Conservation (phyloP, 1,284 basidiomycete species). For the Cerioporus squamosus region DNA sequence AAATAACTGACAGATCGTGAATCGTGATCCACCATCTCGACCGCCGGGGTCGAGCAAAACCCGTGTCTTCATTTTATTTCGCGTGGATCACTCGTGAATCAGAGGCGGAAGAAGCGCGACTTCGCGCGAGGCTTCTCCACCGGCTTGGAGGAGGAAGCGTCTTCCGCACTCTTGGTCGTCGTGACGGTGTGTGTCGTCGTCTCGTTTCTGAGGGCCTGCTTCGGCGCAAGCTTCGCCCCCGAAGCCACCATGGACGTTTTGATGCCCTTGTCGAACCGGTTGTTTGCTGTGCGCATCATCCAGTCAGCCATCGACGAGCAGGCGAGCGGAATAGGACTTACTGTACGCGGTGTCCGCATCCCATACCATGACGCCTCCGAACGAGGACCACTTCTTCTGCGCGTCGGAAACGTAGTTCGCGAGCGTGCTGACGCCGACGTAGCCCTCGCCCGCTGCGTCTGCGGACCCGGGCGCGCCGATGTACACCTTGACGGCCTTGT, state of each 20-base stretch:
- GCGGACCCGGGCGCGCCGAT: constrained; percentile 59
- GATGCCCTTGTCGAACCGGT: constrained; percentile 33
- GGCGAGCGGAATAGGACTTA: constrained; percentile 13
- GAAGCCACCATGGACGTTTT: constrained; percentile 30
- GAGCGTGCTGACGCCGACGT: constrained; percentile 49
- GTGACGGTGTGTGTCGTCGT: background rate
- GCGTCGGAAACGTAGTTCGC: constrained; percentile 46
- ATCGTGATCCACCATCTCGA: no score
- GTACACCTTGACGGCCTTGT: constrained; percentile 60
- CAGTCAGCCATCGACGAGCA: background rate
- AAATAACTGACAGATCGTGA: no score
- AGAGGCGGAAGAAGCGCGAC: constrained; percentile 26
- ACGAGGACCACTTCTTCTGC: constrained; percentile 54
- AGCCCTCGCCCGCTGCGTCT: constrained; percentile 53
- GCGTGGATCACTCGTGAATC: no score
- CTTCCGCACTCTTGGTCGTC: constrained; percentile 11
- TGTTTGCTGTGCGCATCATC: constrained; percentile 27
- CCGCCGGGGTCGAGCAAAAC: no score
- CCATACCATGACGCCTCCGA: constrained; percentile 69
- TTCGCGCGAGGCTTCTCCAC: constrained; percentile 12
- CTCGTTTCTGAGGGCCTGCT: constrained; percentile 10
- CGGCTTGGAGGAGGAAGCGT: constrained; percentile 1
- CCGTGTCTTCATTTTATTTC: no score
- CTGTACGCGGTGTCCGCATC: constrained; percentile 34
- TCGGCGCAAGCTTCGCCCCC: constrained; percentile 20